Evolutionary conservation across 169 alveolate species (phyloP).

Genomic region (Toxoplasma gondii): DNA sequence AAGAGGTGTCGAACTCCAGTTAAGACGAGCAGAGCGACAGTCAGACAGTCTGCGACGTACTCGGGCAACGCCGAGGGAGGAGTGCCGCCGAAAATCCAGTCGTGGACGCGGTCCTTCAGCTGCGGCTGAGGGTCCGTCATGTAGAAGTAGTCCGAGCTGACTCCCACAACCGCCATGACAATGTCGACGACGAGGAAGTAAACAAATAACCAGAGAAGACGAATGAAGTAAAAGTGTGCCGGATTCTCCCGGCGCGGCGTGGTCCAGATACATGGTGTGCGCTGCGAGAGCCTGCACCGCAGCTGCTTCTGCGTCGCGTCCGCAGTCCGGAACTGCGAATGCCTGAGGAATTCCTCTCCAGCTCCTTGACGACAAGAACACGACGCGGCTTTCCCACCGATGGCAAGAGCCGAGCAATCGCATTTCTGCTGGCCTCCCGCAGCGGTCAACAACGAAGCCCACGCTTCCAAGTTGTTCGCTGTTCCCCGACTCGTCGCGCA

Average conservation of each 20-base stretch:
- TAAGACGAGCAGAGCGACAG: neutral
- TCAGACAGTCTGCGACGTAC: neutral
- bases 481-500: neutral
- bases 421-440: too few species aligned
- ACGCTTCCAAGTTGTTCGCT: neutral
- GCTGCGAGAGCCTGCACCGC: too few species aligned
- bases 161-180: neutral
- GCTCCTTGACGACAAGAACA: too few species aligned
- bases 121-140: constrained; percentile 9
- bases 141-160: constrained; percentile 6
- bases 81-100: neutral
- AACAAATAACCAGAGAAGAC: neutral
- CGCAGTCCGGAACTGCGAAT: too few species aligned
- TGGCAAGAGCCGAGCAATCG: too few species aligned
- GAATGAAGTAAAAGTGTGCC: neutral
- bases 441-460: neutral
- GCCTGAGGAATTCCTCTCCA: too few species aligned
- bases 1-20: neutral
- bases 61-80: neutral
- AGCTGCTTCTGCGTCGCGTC: too few species aligned
- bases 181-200: constrained; percentile 15
- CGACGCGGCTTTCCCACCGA: too few species aligned
- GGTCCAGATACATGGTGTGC: neutral
- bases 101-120: constrained; percentile 28
- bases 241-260: neutral